Evolutionary conservation across 2,329 filamentous ascomycete species (phyloP), one percentile per base, ranked within the genome.

Genomic region (Ilyonectria destructans): DNA sequence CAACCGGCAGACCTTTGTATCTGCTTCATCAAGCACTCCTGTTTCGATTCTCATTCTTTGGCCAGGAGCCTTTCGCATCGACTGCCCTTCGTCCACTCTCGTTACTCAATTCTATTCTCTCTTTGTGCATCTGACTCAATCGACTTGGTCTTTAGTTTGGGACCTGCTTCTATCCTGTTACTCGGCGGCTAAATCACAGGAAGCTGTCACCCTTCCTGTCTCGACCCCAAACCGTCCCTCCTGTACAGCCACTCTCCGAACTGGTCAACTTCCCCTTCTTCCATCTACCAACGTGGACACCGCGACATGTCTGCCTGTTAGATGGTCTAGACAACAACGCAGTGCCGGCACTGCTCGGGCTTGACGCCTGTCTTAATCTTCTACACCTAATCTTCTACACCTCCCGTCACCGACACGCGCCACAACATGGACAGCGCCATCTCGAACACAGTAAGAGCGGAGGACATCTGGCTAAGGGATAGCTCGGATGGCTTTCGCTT

Each of bases 401-500:
- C 19, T 33, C 45, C 52, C 52, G 37, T 37, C 61, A 58, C 57
- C 57, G 45, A 35, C 29, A 43, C 64, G 49, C 57, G 43, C 61
- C 13, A 35, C 52, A 68, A 59, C 8, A 70, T 69, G 69, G 66
- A 63, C 43, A 58, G 29, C 63, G 35, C 61, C 29, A 66, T 57
- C 49, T 63, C 65, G 67, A 68, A 45, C 58, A 66, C 23, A 54
- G 43, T 58, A 21, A 70, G 63, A 19, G 69, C 65, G 33, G 63
- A 62, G 29, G 67, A 65, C 43, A 51, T 71, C 35, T 70, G 65
- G 72, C 23, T 59, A 13, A 69, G 73, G 59, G 60, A 62, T 23
- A 56, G 52, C 52, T 67, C 70, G 31, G 58, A 70, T n/a, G 80
- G 77, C 35, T 80, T 80, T 61, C 68, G 71, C 35, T 79, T 78